These are phyloP conservation scores for Talaromyces sp. DNA, from an alignment of 2,329 filamentous ascomycete species.

Conservation along the genomic window DNA sequence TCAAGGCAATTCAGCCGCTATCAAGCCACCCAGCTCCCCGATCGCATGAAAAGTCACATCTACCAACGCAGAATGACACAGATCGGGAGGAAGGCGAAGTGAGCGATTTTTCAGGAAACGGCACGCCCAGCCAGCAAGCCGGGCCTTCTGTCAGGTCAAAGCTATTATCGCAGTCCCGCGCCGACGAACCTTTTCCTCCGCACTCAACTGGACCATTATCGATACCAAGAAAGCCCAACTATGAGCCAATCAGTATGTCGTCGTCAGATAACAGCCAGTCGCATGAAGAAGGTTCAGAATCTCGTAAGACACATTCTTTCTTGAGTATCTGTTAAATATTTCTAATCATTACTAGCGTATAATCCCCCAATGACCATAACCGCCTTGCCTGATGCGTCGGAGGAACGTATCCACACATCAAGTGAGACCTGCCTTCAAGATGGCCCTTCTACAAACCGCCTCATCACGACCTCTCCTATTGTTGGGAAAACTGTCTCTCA, in stretches of 20 bases:
- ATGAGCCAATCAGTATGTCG: conserved; percentile 4
- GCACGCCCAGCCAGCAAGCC: background rate
- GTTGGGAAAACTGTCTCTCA: conserved; percentile 31
- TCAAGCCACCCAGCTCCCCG: conserved; percentile 11
- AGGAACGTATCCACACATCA: background rate
- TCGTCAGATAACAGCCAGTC: conserved; percentile 17
- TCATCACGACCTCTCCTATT: background rate
- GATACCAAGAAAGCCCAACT: background rate
- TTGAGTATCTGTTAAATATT: background rate
- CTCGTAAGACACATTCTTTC: conserved; percentile 22
- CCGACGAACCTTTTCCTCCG: background rate
- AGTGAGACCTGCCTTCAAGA: background rate
- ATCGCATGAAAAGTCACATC: conserved; percentile 10
- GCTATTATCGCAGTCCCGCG: background rate
- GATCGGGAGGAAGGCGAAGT: conserved; percentile 72
- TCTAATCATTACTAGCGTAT: conserved; percentile 29
- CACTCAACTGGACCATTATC: background rate
- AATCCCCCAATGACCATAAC: conserved; percentile 28
- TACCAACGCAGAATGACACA: conserved; percentile 26
- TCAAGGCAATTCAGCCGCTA: conserved; percentile 12
- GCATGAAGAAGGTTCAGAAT: conserved; percentile 26
- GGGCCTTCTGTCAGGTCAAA: background rate
- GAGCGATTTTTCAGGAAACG: conserved; percentile 62
- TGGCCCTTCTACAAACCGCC: background rate
- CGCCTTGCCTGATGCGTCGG: conserved; percentile 11